Evolutionary conservation across 805 yeast species (phyloP).

Genomic region (Cyberlindnera euphorbiae): DNA sequence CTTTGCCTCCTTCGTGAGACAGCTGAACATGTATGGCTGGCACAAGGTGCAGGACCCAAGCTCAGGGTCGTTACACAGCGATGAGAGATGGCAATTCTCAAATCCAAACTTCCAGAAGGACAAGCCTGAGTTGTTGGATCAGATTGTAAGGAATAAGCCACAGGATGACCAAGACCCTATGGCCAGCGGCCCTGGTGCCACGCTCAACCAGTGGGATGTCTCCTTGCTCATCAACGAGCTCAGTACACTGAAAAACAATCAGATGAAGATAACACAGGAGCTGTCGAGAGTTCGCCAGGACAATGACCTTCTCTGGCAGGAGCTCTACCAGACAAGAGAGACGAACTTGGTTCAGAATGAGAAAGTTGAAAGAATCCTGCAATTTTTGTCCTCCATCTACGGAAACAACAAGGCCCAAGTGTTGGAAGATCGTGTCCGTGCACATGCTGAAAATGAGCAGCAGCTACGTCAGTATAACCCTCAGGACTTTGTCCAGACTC

Average conservation of each 20-base stretch:
- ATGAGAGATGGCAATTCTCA: conserved; percentile 86
- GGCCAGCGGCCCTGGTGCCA: conserved; percentile 10
- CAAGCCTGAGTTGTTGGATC: conserved; percentile 79
- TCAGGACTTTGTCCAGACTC: conserved; percentile 4
- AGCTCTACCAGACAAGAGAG: conserved; percentile 77
- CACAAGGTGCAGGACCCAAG: conserved; percentile 93
- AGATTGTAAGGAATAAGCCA: conserved; percentile 72
- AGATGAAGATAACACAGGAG: conserved; percentile 78
- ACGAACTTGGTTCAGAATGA: conserved; percentile 82
- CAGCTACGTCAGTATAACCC: not conserved
- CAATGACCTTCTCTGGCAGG: conserved; percentile 89
- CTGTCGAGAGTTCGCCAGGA: conserved; percentile 78
- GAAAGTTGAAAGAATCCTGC: conserved; percentile 79
- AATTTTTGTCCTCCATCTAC: conserved; percentile 74
- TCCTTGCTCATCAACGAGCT: conserved; percentile 39
- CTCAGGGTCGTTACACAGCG: conserved; percentile 64
- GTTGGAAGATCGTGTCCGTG: conserved; percentile 16
- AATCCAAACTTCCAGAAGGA: conserved; percentile 75
- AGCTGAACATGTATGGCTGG: conserved; percentile 98
- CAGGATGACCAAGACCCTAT: conserved; percentile 17
- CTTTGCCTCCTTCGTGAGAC: conserved; percentile 94
- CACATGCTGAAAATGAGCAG: conserved; percentile 1
- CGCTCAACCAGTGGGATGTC: conserved; percentile 1
- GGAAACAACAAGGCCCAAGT: conserved; percentile 24
- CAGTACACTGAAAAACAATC: conserved; percentile 63